Conservation (phyloP, 768 basidiomycete genomes). For the Phanerochaete carnosa region DNA sequence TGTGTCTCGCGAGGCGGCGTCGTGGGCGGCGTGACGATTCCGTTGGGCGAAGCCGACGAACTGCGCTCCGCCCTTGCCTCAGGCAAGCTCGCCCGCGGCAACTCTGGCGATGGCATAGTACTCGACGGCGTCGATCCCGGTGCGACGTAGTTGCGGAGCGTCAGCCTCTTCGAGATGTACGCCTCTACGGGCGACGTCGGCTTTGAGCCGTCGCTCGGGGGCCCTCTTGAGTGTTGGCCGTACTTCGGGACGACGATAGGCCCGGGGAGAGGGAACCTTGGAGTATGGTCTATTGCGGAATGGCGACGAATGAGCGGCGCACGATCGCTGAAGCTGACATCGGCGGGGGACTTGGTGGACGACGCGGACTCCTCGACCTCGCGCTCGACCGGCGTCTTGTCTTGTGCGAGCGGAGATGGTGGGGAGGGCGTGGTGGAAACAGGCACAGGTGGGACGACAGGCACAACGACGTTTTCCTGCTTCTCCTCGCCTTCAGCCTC, state of each 20-base stretch:
- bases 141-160: conserved; percentile 49
- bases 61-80: neutral
- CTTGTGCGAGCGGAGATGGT: neutral
- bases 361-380: neutral
- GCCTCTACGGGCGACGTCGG: conserved; percentile 13
- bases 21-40: conserved; percentile 24
- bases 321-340: neutral
- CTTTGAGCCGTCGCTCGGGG: neutral
- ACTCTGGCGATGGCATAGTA: neutral
- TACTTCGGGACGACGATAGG: neutral
- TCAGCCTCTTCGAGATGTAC: conserved; percentile 30
- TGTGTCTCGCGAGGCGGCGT: conserved; percentile 18
- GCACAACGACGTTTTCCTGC: neutral
- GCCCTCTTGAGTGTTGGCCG: neutral
- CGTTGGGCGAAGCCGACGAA: neutral
- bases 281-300: neutral
- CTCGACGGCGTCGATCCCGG: conserved; percentile 22
- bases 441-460: neutral
- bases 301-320: conserved; percentile 5
- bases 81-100: neutral
- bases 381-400: neutral
- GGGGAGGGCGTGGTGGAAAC: neutral
- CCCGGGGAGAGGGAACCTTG: conserved; percentile 3
- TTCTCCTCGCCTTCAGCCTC: neutral
- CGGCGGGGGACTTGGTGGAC: neutral